These are phyloP conservation scores for Fonsecaea multimorphosa DNA, from an alignment of 2,329 filamentous ascomycete species.

Conservation along the genomic window DNA sequence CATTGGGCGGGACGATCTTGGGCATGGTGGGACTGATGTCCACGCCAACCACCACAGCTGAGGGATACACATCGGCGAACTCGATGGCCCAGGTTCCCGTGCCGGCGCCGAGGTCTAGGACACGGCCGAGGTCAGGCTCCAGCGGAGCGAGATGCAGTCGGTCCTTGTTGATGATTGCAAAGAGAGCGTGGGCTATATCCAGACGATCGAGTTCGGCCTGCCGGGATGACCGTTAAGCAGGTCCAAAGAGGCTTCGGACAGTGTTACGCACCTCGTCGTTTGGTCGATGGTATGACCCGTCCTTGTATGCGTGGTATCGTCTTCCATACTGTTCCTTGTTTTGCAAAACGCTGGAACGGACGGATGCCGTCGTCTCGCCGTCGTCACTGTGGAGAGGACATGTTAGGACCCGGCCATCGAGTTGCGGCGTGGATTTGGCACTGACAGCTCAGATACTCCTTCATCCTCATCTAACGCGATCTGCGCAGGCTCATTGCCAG, in stretches of 20 bases:
- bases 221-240: neutral
- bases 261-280: slow-evolving; percentile 2
- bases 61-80: slow-evolving; percentile 44
- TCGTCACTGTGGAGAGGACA: neutral
- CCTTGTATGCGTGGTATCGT: slow-evolving; percentile 9
- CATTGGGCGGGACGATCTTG: slow-evolving; percentile 58
- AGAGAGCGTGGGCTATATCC: slow-evolving; percentile 44
- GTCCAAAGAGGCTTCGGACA: neutral
- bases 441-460: neutral
- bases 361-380: neutral
- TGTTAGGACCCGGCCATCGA: neutral
- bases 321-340: neutral
- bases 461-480: neutral
- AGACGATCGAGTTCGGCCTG: slow-evolving; percentile 46
- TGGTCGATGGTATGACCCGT: slow-evolving; percentile 5
- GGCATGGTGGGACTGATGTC: slow-evolving; percentile 37
- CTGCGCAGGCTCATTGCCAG: neutral
- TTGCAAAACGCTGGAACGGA: neutral
- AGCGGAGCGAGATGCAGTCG: slow-evolving; percentile 41
- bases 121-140: slow-evolving; percentile 29
- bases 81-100: slow-evolving; percentile 48
- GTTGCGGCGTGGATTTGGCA: neutral
- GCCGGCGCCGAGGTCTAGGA: slow-evolving; percentile 47
- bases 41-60: slow-evolving; percentile 30
- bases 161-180: slow-evolving; percentile 24